Base-by-base conservation (phyloP, 2,329 filamentous ascomycete species). In the Onygenales sp. region DNA sequence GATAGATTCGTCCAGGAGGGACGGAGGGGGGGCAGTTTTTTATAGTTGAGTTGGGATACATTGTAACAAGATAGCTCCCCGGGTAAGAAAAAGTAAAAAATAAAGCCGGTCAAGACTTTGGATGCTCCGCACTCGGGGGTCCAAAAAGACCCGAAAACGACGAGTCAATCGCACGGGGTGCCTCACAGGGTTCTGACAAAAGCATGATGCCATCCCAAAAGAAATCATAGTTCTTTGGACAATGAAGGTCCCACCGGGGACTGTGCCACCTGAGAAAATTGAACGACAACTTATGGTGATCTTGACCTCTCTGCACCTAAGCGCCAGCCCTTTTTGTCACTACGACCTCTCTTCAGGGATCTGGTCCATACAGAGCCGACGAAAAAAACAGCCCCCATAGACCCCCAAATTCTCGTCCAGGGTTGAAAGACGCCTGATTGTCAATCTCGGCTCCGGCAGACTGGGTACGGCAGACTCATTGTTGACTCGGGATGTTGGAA, bases 221-320 rank as follows among this genome's bases (percentile, higher is more conserved):
- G 46, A n/a, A 41, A 35, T 39, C 46, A 11, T 49, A 49, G 46
- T 21, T n/a, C 46, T 49, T 49, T 49, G 46, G 46, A 39, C 46
- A 49, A 39, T 49, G 21, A 49, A 49, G 10, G 36, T 32, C 36
- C 46, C 36, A 49, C 36, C 41, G 7, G 11, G 11, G 14, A 52
- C 50, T 52, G 50, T 52, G 50, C 50, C 50, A 52, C 42, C 21
- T 52, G 50, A 52, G 43, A 52, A 52, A 35, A 42, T 21, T 45
- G 33, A 46, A 31, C 36, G 41, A 33, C 32, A 31, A 36, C 48
- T 41, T 50, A 36, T 43, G 50, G 41, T 45, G 10, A 21, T 33
- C 32, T 43, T 41, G 43, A 31, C 32, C 13, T 13, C 17, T 38
- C 41, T 52, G 50, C 50, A 52, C 33, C 42, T 52, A 52, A 45